Base-by-base conservation (phyloP, 306 rosid species). In the Luffa aegyptiaca region DNA sequence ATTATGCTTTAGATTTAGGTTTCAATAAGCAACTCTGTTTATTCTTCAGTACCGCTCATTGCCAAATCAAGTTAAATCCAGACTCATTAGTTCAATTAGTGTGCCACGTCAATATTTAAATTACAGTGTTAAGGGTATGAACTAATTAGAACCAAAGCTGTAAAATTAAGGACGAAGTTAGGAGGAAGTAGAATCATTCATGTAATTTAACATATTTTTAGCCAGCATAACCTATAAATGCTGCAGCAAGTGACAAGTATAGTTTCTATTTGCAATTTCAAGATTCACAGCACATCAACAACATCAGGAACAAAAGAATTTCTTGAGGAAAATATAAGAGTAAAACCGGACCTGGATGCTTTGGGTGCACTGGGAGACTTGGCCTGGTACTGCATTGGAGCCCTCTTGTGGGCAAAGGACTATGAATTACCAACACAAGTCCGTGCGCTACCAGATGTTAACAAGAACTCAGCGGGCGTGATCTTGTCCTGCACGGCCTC, bases 381-480 rank as follows among this genome's bases (percentile, higher is more conserved):
- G 18, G 97, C 81, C 10, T 93, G 98, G 98, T 91, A 93, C 86
- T 89, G 93, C 84, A 86, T 93, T 39, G 88, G 87, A 77, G 97
- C 93, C 74, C 75, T 84, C 84, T 79, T 93, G 83, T 93, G 93
- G 97, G 95, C 93, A 26, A 91, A 82, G 76, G 80, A 81, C 84
- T 89, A 90, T 75, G 80, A 88, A 66, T 81, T 90, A 7, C 98
- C 98, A 11, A 74, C 86, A 41, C 46, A 84, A 11, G 87, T 89
- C 48, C 82, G 81, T 1, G 90, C 95, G 3, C 90, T 86, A 37
- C 98, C 92, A 2, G 92, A 84, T 49, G 61, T 74, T 76, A 81
- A 65, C 8, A 57, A 76, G 68, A 93, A 91, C 55, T 36, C 83
- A 0, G 88, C 80, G 0, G 93, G 98, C 16, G 89, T 93, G 80